Base-by-base conservation (phyloP, 2,329 filamentous ascomycete genomes). In the Zalaria sp. region DNA sequence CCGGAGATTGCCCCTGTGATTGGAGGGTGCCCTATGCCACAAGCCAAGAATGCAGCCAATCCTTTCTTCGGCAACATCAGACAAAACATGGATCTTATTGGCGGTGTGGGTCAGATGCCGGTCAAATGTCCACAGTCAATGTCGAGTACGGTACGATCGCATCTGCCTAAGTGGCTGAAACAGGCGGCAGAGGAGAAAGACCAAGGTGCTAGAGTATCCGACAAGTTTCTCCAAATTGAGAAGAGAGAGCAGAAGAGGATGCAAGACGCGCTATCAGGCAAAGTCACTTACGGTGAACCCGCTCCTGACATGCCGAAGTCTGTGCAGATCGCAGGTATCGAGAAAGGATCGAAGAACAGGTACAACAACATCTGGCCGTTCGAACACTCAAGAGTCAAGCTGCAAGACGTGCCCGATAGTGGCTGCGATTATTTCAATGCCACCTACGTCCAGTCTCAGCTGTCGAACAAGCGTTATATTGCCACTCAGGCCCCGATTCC, bases 291-390 rank as follows among this genome's bases (percentile, higher is more conserved):
- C 50, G 71, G 71, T 5, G 65, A 67, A 1, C 62, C 65, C 25
- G 50, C 55, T 3, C 45, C 55, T 0, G 55, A 71, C 1, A 34
- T 40, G 25, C 35, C 46, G 4, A 43, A 46, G 5, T 34, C 38
- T 1, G 75, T 93, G 5, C 81, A 85, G 51, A 77, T 98, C 40
- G 91, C 84, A 0, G 91, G 91, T 5, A 83, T 98, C 27, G 91
- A 98, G 55, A 91, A 95, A 59, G 91, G 91, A 5, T 77, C 72
- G 11, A 96, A 96, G 67, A 98, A 98, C 53, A 77, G 91, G 5
- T 98, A 98, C 67, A 96, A 95, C 65, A 93, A 95, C 51, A 95
- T 96, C 43, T 80, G 93, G 63, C 91, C 91, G 0, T 98, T 93
- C 57, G 89, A 96, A 55, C 91, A 98, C 60, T 80, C 86, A 3